Evolutionary conservation across 2,329 filamentous ascomycete species (phyloP).

Genomic region (Colletotrichum kahawae): DNA sequence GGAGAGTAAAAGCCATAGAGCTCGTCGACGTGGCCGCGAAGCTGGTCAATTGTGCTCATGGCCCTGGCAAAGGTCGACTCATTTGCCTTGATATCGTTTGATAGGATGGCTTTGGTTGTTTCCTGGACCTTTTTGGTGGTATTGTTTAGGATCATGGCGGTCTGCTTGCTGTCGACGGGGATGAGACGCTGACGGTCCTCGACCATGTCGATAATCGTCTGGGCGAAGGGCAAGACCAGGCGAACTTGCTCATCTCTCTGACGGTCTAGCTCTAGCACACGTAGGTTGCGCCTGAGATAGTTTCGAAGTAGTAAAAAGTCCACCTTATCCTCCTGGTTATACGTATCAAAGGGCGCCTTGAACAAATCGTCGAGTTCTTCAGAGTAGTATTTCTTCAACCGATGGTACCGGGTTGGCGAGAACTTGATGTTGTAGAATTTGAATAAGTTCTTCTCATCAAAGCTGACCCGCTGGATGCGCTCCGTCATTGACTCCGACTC

Average conservation of each 20-base stretch:
- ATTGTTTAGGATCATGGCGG: conserved; percentile 46
- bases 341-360: conserved; percentile 28
- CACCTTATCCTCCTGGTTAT: conserved; percentile 47
- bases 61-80: conserved; percentile 21
- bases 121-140: conserved; percentile 35
- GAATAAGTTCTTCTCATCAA: conserved; percentile 51
- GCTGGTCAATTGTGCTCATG: conserved; percentile 42
- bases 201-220: conserved; percentile 46
- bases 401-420: conserved; percentile 43
- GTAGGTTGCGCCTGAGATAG: conserved; percentile 40
- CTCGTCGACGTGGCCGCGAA: conserved; percentile 49
- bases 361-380: conserved; percentile 40
- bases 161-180: conserved; percentile 44
- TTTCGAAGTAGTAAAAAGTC: conserved; percentile 57
- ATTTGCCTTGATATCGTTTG: conserved; percentile 30
- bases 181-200: conserved; percentile 51
- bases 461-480: conserved; percentile 46
- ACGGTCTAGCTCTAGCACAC: conserved; percentile 21
- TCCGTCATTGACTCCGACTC: conserved; percentile 39
- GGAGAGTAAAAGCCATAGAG: conserved; percentile 55
- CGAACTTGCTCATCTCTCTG: conserved; percentile 42
- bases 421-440: conserved; percentile 54
- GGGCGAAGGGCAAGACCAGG: conserved; percentile 49
- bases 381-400: conserved; percentile 44
- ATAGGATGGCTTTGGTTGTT: conserved; percentile 38